Evolutionary conservation across 345 rosid genomes (phyloP).

Genomic region (Syzygium jambos): DNA sequence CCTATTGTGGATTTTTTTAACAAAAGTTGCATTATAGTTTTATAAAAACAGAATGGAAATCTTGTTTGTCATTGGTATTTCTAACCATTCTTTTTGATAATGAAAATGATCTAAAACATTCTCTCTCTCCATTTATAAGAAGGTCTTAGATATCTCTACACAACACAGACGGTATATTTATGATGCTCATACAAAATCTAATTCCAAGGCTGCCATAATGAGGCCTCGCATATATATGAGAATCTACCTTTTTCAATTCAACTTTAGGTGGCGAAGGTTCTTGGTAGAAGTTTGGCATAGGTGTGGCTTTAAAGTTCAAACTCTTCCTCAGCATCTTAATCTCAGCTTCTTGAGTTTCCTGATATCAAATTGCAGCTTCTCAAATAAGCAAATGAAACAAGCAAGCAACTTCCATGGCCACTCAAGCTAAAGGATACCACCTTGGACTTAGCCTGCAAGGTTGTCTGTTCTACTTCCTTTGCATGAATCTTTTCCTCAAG

Average conservation of each 20-base stretch:
- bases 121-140: not conserved
- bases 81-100: not conserved
- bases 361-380: not conserved
- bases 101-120: not conserved
- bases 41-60: not conserved
- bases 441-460: conserved; percentile 89
- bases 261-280: conserved; percentile 82
- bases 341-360: conserved; percentile 98
- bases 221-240: not conserved
- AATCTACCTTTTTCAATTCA: conserved; percentile 76
- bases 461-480: conserved; percentile 64
- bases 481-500: conserved; percentile 97
- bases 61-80: not conserved
- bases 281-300: conserved; percentile 95
- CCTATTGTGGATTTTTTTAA: not conserved
- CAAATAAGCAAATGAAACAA: not conserved
- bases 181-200: not conserved
- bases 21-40: not conserved
- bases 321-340: conserved; percentile 78
- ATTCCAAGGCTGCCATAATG: not conserved
- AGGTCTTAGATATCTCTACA: not conserved
- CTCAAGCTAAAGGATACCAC: conserved; percentile 19
- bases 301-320: conserved; percentile 90
- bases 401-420: not conserved
- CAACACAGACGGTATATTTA: not conserved